phyloP scores from a whole-genome alignment of 306 rosid species.

The Corylus avellana region DNA sequence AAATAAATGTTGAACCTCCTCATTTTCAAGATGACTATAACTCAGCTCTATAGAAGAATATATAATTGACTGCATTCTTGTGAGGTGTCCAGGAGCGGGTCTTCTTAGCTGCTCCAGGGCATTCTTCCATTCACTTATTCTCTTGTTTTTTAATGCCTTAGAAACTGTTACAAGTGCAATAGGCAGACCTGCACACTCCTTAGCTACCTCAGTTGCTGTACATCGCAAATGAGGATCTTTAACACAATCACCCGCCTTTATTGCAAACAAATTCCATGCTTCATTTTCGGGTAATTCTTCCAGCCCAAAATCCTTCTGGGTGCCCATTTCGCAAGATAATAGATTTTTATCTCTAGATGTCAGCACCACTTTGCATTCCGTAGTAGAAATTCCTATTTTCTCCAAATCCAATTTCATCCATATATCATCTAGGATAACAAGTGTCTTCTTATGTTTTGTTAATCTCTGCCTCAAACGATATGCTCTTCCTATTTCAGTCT shows the following conservation, averaged over 20 bases:
- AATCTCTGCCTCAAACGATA: background rate
- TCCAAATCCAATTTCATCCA: background rate
- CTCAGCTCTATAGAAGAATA: conserved; percentile 32
- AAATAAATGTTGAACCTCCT: conserved; percentile 25
- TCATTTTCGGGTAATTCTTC: background rate
- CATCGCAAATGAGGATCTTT: background rate
- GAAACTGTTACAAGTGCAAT: conserved; percentile 14
- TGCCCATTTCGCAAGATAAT: background rate
- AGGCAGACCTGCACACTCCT: conserved; percentile 2
- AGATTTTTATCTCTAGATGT: background rate
- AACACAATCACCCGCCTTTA: background rate
- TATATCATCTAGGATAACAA: conserved; percentile 9
- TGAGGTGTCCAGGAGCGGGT: background rate
- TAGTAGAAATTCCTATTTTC: conserved; percentile 12
- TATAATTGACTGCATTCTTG: background rate
- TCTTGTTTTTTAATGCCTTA: background rate
- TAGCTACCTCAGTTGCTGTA: background rate
- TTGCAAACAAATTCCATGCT: background rate
- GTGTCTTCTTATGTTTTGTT: background rate
- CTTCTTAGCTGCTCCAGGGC: background rate
- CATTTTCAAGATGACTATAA: conserved; percentile 19
- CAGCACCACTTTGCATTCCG: background rate
- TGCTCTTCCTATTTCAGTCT: background rate
- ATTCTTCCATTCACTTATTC: background rate
- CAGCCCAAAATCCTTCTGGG: background rate